Evolutionary conservation across 305 asterid species (phyloP).

Genomic region (Fraxinus nigra): DNA sequence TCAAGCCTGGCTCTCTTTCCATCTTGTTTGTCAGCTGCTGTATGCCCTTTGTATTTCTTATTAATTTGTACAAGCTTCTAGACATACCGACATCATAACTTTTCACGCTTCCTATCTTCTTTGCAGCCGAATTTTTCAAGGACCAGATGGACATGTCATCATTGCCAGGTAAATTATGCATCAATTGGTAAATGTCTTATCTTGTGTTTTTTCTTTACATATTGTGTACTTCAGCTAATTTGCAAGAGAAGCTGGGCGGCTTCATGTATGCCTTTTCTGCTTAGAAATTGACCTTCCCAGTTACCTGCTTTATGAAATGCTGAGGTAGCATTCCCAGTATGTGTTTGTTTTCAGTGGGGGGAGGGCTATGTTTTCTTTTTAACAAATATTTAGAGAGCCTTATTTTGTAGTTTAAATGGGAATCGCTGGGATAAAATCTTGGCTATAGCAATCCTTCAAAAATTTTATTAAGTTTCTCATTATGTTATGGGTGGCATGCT

Average conservation of each 20-base stretch:
- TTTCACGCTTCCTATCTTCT: constrained; percentile 25
- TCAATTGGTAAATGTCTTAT: background rate
- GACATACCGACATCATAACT: background rate
- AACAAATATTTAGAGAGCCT: background rate
- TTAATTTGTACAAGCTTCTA: constrained; percentile 10
- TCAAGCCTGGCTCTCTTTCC: constrained; percentile 72
- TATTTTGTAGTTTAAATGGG: background rate
- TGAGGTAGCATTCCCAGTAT: background rate
- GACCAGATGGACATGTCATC: constrained; percentile 48
- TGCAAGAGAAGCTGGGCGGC: background rate
- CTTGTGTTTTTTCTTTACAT: constrained; percentile 1
- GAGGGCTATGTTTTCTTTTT: background rate
- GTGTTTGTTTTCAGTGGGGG: background rate
- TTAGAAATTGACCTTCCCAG: background rate
- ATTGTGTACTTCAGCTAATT: background rate
- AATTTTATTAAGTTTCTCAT: background rate
- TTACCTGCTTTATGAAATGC: background rate
- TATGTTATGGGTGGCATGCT: background rate
- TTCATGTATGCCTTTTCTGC: background rate
- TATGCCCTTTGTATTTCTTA: constrained; percentile 38
- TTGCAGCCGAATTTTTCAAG: constrained; percentile 64
- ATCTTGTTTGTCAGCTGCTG: constrained; percentile 85
- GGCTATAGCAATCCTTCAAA: background rate
- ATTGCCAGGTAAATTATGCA: constrained; percentile 61
- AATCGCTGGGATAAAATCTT: background rate